Base-by-base conservation (phyloP, 2,329 filamentous ascomycete species). In the Pyricularia pennisetigena region DNA sequence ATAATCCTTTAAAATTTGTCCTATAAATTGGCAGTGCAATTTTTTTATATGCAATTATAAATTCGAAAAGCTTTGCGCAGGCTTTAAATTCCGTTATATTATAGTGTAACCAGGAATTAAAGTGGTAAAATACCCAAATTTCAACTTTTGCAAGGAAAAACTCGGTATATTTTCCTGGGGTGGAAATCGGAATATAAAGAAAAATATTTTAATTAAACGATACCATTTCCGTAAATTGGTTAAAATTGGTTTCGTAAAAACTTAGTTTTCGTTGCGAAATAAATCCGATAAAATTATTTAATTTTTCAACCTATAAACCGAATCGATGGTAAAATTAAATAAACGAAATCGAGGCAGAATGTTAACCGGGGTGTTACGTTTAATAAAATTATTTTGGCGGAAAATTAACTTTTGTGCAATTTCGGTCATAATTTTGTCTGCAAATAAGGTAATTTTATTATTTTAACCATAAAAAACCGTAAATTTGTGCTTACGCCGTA, bases 1-100 rank as follows among this genome's bases (percentile, higher is more conserved):
- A 90, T 0, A 77, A 71, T 0, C 75, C 75, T 69, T 84, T 80
- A 0, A 86, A 82, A 1, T 81, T 78, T 0, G 66, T 70, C 0
- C 67, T 3, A 62, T 87, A 87, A 0, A 41, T 10, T 0, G 1
- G 0, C 0, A 30, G 54, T 0, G 79, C 79, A 3, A 28, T 3
- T 0, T 20, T 4, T 57, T 79, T 72, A 68, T 85, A 85, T 0
- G 57, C 16, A 2, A 73, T 63, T 0, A 82, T 76, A 4, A 78
- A 65, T 0, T 68, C 4, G 1, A 66, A 69, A 1, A 83, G 73
- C 3, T 68, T 30, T 0, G n/a, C 16, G 67, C 78, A 81, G 3
- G 75, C 75, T 0, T 57, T n/a, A 0, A 59, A 49, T 9, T 72
- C 69, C 0, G 20, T n/a, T 2, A 72, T 68, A 57, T 79, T 70